Percentiles rank a stretch among this genome's conserved stretches.
Evolutionary conservation across 345 rosid genomes (phyloP).

Genomic region (Laguncularia racemosa): DNA sequence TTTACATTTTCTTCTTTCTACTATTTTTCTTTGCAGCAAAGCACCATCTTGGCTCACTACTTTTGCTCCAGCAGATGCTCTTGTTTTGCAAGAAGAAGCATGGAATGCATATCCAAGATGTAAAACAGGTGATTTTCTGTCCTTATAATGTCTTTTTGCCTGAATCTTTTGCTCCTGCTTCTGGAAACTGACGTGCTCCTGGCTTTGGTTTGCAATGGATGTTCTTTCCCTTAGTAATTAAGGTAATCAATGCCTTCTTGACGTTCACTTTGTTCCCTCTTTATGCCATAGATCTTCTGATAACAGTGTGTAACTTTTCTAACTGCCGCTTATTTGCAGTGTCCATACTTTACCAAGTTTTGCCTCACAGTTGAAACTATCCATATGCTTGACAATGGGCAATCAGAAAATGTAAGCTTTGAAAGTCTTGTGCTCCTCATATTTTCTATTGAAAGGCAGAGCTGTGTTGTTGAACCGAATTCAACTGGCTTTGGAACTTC

Average conservation of each 20-base stretch:
- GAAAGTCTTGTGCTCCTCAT: neutral
- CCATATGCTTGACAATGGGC: slow-evolving; percentile 50
- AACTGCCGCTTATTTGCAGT: slow-evolving; percentile 27
- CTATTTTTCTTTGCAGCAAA: slow-evolving; percentile 38
- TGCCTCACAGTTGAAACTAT: slow-evolving; percentile 53
- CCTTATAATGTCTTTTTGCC: neutral
- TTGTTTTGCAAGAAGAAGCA: slow-evolving; percentile 60
- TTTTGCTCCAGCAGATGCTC: slow-evolving; percentile 62
- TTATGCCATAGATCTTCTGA: neutral
- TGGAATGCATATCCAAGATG: slow-evolving; percentile 78
- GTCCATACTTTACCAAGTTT: slow-evolving; percentile 62
- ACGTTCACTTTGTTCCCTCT: neutral
- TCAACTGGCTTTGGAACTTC: neutral
- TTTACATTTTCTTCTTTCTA: neutral
- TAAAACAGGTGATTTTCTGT: slow-evolving; percentile 44
- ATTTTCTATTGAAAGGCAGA: neutral
- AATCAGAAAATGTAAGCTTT: slow-evolving; percentile 52
- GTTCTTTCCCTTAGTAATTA: slow-evolving; percentile 33
- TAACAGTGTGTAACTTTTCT: no score
- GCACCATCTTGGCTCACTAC: slow-evolving; percentile 61
- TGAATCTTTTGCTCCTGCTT: neutral
- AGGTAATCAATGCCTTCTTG: slow-evolving; percentile 29
- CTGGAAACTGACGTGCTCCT: slow-evolving; percentile 17
- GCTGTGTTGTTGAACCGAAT: neutral
- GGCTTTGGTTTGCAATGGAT: slow-evolving; percentile 14